Evolutionary conservation across 345 rosid genomes (phyloP).

Genomic region (Fremontodendron californicum): DNA sequence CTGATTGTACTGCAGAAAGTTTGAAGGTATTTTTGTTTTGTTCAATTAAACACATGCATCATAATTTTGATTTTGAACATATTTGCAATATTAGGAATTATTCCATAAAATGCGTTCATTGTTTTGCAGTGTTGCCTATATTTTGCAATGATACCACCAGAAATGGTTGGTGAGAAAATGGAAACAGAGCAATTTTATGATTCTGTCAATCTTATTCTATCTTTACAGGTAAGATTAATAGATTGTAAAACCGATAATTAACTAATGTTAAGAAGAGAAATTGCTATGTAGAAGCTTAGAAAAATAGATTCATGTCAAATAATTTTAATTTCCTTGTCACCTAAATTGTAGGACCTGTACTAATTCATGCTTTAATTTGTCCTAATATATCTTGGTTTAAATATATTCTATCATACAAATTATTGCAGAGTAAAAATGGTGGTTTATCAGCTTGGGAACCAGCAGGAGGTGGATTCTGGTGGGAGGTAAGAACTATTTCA

Average conservation of each 20-base stretch:
- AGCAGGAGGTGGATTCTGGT: constrained; percentile 42
- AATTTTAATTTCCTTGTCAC: not conserved
- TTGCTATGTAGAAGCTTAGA: not conserved
- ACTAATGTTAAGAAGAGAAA: not conserved
- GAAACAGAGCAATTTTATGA: constrained; percentile 41
- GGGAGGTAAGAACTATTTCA: constrained; percentile 36
- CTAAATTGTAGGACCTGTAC: not conserved
- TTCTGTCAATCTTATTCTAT: constrained; percentile 48
- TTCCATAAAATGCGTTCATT: not conserved
- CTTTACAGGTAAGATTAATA: constrained; percentile 41
- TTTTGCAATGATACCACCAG: constrained; percentile 43
- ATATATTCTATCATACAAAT: not conserved
- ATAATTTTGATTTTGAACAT: too few relatives aligned
- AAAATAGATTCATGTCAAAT: not conserved
- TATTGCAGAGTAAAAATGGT: constrained; percentile 47
- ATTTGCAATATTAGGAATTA: not conserved
- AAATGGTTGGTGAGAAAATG: constrained; percentile 45
- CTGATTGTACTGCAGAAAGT: too few relatives aligned
- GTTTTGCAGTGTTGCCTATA: constrained; percentile 26
- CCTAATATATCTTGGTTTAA: not conserved
- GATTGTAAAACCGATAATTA: not conserved
- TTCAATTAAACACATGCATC: not conserved
- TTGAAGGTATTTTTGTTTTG: not conserved
- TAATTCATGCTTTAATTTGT: not conserved
- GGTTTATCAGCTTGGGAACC: constrained; percentile 69